These are phyloP conservation scores for Aspergillus ibericus DNA, from an alignment of 2,329 filamentous ascomycete genomes.

Conservation along the genomic window DNA sequence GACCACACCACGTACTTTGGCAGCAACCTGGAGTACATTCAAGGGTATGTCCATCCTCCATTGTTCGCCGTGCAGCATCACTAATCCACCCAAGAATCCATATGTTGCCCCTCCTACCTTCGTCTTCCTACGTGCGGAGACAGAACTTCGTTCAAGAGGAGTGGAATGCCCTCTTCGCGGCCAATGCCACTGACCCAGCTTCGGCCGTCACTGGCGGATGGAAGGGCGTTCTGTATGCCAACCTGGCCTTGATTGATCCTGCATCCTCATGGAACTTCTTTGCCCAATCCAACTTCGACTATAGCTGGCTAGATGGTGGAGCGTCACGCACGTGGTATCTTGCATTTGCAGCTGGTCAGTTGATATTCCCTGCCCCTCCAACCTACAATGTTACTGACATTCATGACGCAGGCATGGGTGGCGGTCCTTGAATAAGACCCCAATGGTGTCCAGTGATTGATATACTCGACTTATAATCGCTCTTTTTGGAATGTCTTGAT, in stretches of 20 bases:
- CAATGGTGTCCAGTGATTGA: neutral
- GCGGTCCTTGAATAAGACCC: slow-evolving; percentile 3
- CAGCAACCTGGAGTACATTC: slow-evolving; percentile 67
- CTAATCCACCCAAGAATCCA: slow-evolving; percentile 64
- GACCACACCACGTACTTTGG: slow-evolving; percentile 93
- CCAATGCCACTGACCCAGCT: slow-evolving; percentile 61
- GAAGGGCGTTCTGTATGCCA: slow-evolving; percentile 81
- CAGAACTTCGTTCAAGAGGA: slow-evolving; percentile 74
- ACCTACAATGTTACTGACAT: neutral
- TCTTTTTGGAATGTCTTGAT: neutral
- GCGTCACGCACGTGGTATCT: slow-evolving; percentile 84
- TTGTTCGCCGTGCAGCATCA: neutral
- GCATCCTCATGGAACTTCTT: slow-evolving; percentile 73
- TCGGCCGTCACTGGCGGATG: slow-evolving; percentile 68
- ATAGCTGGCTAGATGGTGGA: slow-evolving; percentile 69
- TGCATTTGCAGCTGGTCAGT: slow-evolving; percentile 69
- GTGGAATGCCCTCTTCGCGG: slow-evolving; percentile 76
- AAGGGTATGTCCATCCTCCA: slow-evolving; percentile 45
- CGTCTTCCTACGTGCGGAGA: slow-evolving; percentile 66
- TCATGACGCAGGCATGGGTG: slow-evolving; percentile 8
- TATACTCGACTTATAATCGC: neutral
- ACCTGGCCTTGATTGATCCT: slow-evolving; percentile 76
- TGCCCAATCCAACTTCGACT: slow-evolving; percentile 62
- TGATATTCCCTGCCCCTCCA: neutral
- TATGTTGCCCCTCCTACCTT: slow-evolving; percentile 75